phyloP scores from a whole-genome alignment of 768 basidiomycete genomes.

The Serpula lacrymans region DNA sequence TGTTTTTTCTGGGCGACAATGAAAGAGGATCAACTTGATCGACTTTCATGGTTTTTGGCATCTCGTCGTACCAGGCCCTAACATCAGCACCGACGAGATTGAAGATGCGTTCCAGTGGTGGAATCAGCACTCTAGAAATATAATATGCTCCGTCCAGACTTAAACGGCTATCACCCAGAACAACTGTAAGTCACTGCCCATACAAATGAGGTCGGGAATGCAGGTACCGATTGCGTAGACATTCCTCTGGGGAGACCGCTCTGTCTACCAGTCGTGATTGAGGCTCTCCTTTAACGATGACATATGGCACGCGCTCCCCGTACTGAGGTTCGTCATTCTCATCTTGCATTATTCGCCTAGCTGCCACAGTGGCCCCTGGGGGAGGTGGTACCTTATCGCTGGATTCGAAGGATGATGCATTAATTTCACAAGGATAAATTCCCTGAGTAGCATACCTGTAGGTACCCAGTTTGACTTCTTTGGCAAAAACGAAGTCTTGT shows the following conservation, averaged over 20 bases:
- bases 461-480: constrained; percentile 89
- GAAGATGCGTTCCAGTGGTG: constrained; percentile 87
- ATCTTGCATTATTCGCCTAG: constrained; percentile 68
- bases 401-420: not conserved
- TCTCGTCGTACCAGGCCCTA: constrained; percentile 79
- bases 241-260: constrained; percentile 69
- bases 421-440: not conserved
- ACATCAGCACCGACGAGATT: constrained; percentile 89
- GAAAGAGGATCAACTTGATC: constrained; percentile 33
- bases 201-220: not conserved
- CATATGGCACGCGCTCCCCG: constrained; percentile 90
- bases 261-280: constrained; percentile 68
- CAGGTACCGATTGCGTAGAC: constrained; percentile 59
- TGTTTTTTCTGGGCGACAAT: constrained; percentile 34
- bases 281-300: constrained; percentile 68
- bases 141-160: constrained; percentile 89
- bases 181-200: not conserved
- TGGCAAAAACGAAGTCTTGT: constrained; percentile 95
- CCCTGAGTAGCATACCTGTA: constrained; percentile 72
- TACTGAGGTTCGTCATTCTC: constrained; percentile 85
- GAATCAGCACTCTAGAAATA: constrained; percentile 81
- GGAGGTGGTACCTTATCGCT: constrained; percentile 86
- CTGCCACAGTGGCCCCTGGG: constrained; percentile 89
- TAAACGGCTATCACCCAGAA: constrained; percentile 45
- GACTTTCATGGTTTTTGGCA: constrained; percentile 59